Evolutionary conservation across 805 yeast genomes (phyloP).

Genomic region (Blastobotrys robertii): DNA sequence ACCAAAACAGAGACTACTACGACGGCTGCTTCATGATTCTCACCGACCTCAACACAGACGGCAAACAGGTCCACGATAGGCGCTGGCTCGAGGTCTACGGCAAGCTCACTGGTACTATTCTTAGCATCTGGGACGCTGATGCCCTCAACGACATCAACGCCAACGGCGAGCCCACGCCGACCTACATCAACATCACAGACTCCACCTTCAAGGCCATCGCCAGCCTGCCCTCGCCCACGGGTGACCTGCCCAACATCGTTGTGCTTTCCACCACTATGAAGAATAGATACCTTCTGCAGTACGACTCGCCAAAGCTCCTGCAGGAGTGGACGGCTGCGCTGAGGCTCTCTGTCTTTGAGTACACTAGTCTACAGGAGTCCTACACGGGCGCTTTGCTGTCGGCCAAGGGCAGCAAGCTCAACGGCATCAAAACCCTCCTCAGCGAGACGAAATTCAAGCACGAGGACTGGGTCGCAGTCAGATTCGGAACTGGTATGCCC

Average conservation of each 20-base stretch:
- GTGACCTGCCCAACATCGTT: conserved; percentile 65
- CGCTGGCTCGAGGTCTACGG: conserved; percentile 93
- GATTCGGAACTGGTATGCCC: conserved; percentile 97
- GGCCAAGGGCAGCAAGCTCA: conserved; percentile 79
- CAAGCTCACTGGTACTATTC: conserved; percentile 77
- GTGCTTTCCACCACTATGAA: conserved; percentile 89
- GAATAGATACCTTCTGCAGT: conserved; percentile 78
- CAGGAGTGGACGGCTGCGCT: conserved; percentile 77
- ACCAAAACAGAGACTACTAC: conserved; percentile 54
- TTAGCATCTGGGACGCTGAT: conserved; percentile 77
- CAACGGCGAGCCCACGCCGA: conserved; percentile 57
- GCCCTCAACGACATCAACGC: conserved; percentile 43
- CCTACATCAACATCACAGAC: conserved; percentile 84
- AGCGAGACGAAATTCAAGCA: conserved; percentile 79
- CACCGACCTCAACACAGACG: conserved; percentile 43
- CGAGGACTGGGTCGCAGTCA: conserved; percentile 90
- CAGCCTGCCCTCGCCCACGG: conserved; percentile 51
- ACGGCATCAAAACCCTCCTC: conserved; percentile 77
- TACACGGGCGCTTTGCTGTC: conserved; percentile 91
- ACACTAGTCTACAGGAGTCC: conserved; percentile 80
- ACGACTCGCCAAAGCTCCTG: conserved; percentile 53
- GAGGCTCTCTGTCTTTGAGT: conserved; percentile 71
- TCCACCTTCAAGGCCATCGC: conserved; percentile 71
- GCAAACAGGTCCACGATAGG: conserved; percentile 66
- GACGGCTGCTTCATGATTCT: conserved; percentile 41